These are phyloP conservation scores for Asterophora parasitica DNA, from an alignment of 768 basidiomycete genomes.

Conservation along the genomic window DNA sequence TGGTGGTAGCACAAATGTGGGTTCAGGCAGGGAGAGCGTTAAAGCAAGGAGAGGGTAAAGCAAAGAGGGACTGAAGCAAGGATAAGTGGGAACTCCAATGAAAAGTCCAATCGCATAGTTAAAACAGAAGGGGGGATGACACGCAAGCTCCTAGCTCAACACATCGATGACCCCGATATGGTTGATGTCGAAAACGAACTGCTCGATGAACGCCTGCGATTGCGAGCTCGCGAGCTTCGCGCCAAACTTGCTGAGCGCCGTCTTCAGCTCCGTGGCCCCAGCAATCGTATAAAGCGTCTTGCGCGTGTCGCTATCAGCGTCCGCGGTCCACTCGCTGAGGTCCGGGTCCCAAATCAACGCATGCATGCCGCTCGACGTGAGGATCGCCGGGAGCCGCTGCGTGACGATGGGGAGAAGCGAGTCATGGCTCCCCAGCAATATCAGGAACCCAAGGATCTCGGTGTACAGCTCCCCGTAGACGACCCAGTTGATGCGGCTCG, in stretches of 20 bases:
- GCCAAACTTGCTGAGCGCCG: background rate
- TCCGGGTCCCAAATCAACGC: constrained; percentile 1
- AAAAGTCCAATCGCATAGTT: too few relatives aligned
- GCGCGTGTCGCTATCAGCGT: background rate
- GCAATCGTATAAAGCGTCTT: constrained; percentile 1
- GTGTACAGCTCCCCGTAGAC: constrained; percentile 4
- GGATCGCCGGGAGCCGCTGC: background rate
- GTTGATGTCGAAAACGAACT: constrained; percentile 3
- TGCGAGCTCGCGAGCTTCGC: background rate
- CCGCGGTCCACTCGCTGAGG: background rate
- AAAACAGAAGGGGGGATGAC: too few relatives aligned
- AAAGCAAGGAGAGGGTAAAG: too few relatives aligned
- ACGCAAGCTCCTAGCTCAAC: background rate
- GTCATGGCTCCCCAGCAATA: background rate
- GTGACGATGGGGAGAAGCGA: background rate
- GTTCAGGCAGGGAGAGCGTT: too few relatives aligned
- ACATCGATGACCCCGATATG: background rate
- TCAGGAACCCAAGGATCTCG: background rate
- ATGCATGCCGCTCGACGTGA: constrained; percentile 6
- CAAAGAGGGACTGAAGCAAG: too few relatives aligned
- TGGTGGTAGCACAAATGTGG: too few relatives aligned
- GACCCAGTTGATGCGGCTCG: constrained; percentile 7
- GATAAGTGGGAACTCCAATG: too few relatives aligned
- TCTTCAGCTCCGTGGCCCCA: background rate
- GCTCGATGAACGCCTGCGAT: background rate